Evolutionary conservation across 257 asterid genomes (phyloP), one percentile per base, ranked within the genome.

Genomic region (Penstemon eatonii): DNA sequence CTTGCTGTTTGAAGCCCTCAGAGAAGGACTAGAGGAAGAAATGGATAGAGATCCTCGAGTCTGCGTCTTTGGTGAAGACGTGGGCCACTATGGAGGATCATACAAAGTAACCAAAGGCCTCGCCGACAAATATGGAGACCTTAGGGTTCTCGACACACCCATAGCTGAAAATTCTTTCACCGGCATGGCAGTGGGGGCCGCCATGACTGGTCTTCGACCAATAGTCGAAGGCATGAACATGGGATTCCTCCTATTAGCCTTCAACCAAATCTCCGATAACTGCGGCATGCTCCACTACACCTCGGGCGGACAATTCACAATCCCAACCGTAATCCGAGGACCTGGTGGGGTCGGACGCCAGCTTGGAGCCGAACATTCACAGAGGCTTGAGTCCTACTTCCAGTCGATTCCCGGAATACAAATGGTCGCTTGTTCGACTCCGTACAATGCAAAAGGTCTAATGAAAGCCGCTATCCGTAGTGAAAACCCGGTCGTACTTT

Each of bases 281-380:
- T 90, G 97, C 39, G 95, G 97, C 63, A 90, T 88, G 97, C 91
- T 90, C 49, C 96, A 90, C 80, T 90, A 90, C 77, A 88, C 97
- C 54, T 90, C 94, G 41, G 97, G 94, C 44, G 96, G 96, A 19
- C 96, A 90, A 80, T 90, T 87, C 57, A 90, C 81, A 49, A 90
- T 90, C 13, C 97, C 97, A 3, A 65, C 80, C 8, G 96, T 90
- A 55, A 86, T 90, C 80, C 91, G 96, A 38, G 97, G 97, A 2
- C 97, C 97, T 10, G 97, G 97, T 13, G 97, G 96, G 19, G 97
- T 83, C 44, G 88, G 88, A 33, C 85, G 88, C 72, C 88, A 83
- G 60, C 88, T 83, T 7, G 88, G 88, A 39, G 88, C 88, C 1
- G 88, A 83, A 75, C 88, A 83, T 52, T 83, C 88, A 3, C 88